A percentile compares a stretch with the other conserved stretches of the same genome.
phyloP scores from a whole-genome alignment of 1,284 basidiomycete genomes.

The Rhodotorula sp. region DNA sequence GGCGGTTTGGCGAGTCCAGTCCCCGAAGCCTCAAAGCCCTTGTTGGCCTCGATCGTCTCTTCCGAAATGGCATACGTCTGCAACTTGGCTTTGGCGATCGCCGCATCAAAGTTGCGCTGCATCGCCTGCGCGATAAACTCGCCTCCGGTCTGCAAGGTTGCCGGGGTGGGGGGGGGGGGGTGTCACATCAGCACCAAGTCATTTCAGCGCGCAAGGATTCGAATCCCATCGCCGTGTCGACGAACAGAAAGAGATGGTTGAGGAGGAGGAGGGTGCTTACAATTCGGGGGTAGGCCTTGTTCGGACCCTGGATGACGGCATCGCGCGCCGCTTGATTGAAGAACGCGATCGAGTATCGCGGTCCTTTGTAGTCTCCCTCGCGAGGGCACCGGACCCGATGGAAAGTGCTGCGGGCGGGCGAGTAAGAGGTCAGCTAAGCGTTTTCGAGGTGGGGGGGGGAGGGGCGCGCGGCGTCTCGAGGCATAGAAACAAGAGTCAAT shows the following conservation, averaged over 20 bases:
- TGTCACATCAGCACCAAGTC: too few relatives aligned
- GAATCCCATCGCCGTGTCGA: too few relatives aligned
- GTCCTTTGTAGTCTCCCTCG: conserved; percentile 38
- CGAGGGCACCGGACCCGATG: conserved; percentile 44
- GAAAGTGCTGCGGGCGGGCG: conserved; percentile 34
- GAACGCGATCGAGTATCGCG: conserved; percentile 45
- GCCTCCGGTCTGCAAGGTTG: conserved; percentile 7
- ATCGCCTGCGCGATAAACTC: conserved; percentile 34
- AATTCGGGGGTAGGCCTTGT: conserved; percentile 18
- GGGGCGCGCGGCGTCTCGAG: too few relatives aligned
- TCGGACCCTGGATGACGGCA: conserved; percentile 45
- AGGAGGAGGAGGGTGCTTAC: background rate
- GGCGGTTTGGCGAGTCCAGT: conserved; percentile 21
- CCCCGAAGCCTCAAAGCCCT: conserved; percentile 20
- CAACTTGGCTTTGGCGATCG: conserved; percentile 15
- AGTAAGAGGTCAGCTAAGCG: too few relatives aligned
- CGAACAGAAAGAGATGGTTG: background rate
- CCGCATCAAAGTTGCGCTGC: conserved; percentile 30
- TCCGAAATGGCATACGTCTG: conserved; percentile 25
- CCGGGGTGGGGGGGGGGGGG: background rate
- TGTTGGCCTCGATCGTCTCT: conserved; percentile 25
- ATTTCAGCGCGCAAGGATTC: too few relatives aligned
- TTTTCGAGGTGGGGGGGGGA: too few relatives aligned
- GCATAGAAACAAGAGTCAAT: too few relatives aligned
- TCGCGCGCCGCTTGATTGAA: conserved; percentile 45